A percentile compares a stretch with the other conserved stretches of the same genome.
These are phyloP conservation scores for Taphrina wiesneri DNA, from an alignment of 1,139 yeast species.

Conservation along the genomic window DNA sequence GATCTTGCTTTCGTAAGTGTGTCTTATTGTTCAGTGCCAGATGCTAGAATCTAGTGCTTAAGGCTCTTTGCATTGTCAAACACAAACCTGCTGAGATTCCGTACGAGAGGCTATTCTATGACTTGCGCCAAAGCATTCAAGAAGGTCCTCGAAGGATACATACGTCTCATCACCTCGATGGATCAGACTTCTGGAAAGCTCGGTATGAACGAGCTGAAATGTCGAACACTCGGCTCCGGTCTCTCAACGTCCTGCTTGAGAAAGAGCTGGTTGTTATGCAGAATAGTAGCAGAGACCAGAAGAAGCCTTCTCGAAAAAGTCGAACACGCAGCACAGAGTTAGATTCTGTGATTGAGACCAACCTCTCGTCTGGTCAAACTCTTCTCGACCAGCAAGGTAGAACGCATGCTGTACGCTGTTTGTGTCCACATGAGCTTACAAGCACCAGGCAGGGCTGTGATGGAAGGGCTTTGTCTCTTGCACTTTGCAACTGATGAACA, in stretches of 20 bases:
- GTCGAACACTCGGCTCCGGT: background rate
- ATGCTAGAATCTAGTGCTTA: background rate
- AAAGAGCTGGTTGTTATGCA: background rate
- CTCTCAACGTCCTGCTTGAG: background rate
- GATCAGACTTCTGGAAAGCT: slow-evolving; percentile 5
- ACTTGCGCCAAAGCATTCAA: background rate
- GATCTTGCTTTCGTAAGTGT: slow-evolving; percentile 2
- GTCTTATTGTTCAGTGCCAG: background rate
- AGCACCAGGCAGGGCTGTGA: background rate
- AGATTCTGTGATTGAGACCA: background rate
- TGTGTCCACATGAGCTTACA: background rate
- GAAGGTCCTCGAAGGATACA: background rate
- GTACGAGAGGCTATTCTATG: background rate
- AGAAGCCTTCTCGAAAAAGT: background rate
- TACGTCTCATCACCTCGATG: background rate
- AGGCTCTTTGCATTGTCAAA: slow-evolving; percentile 7
- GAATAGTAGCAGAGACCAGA: background rate
- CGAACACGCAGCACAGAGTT: background rate
- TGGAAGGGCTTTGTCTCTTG: background rate
- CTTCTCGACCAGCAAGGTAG: background rate
- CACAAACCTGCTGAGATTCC: background rate
- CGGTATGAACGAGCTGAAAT: background rate
- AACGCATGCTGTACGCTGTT: too few species aligned
- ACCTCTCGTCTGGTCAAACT: background rate
- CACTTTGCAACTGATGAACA: background rate